phyloP scores from a whole-genome alignment of 2,329 filamentous ascomycete species.

The Tolypocladium nubicola region DNA sequence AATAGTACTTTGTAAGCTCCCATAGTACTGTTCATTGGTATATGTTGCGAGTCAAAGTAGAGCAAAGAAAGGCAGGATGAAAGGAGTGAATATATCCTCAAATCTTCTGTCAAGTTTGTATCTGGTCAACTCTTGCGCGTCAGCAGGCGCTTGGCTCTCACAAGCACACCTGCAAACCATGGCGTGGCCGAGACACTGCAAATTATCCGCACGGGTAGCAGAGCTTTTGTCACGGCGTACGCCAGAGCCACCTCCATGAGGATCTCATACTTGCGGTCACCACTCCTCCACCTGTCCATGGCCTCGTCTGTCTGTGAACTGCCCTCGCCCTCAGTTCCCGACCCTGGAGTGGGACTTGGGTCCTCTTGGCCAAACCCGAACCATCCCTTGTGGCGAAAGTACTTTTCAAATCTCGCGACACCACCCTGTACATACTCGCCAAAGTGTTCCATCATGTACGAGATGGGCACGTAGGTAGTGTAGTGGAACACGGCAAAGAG shows the following conservation, averaged over 20 bases:
- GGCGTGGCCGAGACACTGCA: conserved; percentile 82
- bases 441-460: conserved; percentile 38
- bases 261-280: conserved; percentile 41
- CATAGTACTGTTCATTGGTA: too few relatives aligned
- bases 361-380: conserved; percentile 46
- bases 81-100: not conserved
- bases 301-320: conserved; percentile 13
- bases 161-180: conserved; percentile 69
- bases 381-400: conserved; percentile 73
- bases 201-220: conserved; percentile 68
- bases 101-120: not conserved
- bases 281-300: conserved; percentile 24
- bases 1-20: not conserved
- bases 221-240: conserved; percentile 79
- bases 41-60: not conserved
- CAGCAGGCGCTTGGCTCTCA: conserved; percentile 26
- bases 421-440: conserved; percentile 47
- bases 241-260: conserved; percentile 69
- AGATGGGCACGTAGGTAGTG: conserved; percentile 57
- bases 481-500: conserved; percentile 75
- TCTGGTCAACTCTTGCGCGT: conserved; percentile 14
- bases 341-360: conserved; percentile 2
- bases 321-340: conserved; percentile 9
- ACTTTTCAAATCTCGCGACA: conserved; percentile 64
- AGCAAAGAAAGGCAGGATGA: not conserved